Evolutionary conservation across 2,329 filamentous ascomycete species (phyloP).

Genomic region (Sporothrix inflata): DNA sequence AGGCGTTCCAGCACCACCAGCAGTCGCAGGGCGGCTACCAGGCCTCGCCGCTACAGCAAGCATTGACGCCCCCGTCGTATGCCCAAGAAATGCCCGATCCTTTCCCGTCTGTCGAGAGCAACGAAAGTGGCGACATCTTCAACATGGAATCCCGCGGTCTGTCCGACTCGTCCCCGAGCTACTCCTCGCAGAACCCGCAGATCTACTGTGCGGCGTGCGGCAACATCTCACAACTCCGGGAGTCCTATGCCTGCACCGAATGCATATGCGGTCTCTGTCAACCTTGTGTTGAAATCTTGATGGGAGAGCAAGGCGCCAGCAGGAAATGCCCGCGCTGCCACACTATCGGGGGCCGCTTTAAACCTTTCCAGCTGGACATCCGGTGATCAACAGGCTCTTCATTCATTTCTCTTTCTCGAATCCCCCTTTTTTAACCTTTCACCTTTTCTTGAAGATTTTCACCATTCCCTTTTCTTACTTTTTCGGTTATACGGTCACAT

Average conservation of each 20-base stretch:
- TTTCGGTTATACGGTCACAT: not conserved
- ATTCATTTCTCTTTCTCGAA: not conserved
- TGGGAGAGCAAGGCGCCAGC: constrained; percentile 73
- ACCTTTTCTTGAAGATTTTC: not conserved
- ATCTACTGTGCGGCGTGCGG: constrained; percentile 93
- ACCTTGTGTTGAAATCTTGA: constrained; percentile 80
- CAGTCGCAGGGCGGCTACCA: constrained; percentile 62
- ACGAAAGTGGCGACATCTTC: constrained; percentile 72
- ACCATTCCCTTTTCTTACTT: not conserved
- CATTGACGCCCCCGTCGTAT: constrained; percentile 80
- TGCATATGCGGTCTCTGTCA: constrained; percentile 93
- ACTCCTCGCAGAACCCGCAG: constrained; percentile 75
- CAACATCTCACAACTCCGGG: constrained; percentile 72
- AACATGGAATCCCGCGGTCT: constrained; percentile 69
- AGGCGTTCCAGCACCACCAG: constrained; percentile 41
- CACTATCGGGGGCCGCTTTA: constrained; percentile 78
- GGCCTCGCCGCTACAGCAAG: constrained; percentile 87
- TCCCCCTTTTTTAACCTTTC: not conserved
- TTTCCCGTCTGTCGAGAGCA: constrained; percentile 86
- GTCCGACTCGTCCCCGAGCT: constrained; percentile 71
- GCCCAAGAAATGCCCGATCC: constrained; percentile 71
- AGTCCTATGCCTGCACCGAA: constrained; percentile 92
- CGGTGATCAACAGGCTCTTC: constrained; percentile 50
- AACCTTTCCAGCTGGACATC: constrained; percentile 83
- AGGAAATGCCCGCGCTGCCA: constrained; percentile 79